Evolutionary conservation across 352 stramenopile species (phyloP).

Genomic region (Blastocystis sp.): DNA sequence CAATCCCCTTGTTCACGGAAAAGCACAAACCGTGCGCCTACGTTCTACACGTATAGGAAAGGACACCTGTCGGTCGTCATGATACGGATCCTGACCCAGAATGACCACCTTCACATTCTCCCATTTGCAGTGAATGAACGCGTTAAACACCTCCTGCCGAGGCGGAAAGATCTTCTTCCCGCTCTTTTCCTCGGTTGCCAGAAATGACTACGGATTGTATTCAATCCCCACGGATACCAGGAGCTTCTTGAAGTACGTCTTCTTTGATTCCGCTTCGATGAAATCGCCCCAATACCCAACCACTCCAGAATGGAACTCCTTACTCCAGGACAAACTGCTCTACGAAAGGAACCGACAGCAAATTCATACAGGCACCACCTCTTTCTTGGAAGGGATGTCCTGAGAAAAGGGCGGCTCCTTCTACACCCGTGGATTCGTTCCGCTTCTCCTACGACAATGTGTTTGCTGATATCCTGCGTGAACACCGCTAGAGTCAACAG

Average conservation of each 20-base stretch:
- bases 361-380: not conserved
- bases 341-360: no score
- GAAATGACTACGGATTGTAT: constrained; percentile 23
- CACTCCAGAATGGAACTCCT: constrained; percentile 10
- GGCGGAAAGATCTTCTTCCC: constrained; percentile 58
- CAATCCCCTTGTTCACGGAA: constrained; percentile 77
- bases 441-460: not conserved
- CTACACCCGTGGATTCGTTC: not conserved
- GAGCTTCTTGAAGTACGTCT: constrained; percentile 57
- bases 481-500: constrained; percentile 9
- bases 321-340: not conserved
- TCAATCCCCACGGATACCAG: not conserved
- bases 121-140: constrained; percentile 53
- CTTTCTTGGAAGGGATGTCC: not conserved
- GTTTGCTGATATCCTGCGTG: not conserved
- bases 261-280: constrained; percentile 42
- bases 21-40: constrained; percentile 74
- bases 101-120: constrained; percentile 73
- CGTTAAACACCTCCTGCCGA: constrained; percentile 49
- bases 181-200: constrained; percentile 21
- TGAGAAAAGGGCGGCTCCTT: constrained; percentile 26
- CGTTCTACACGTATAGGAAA: no score
- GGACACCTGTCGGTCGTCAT: constrained; percentile 67
- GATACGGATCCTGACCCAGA: constrained; percentile 76
- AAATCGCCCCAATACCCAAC: constrained; percentile 35